Evolutionary conservation across 768 basidiomycete species (phyloP).

Genomic region (Cubamyces lactineus): DNA sequence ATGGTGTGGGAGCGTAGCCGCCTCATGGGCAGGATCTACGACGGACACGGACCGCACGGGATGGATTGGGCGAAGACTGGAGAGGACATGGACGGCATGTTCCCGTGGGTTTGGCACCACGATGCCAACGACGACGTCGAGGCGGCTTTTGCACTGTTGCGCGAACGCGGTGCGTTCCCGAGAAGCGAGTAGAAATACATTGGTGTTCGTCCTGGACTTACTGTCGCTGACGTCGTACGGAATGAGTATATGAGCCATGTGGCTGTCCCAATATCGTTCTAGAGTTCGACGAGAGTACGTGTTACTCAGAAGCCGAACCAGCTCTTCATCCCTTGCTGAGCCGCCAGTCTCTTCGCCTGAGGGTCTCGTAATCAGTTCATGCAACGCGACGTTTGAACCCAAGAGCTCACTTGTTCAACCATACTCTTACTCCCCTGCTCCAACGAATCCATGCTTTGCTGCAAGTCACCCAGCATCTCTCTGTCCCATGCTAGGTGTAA

Average conservation of each 20-base stretch:
- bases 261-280: too few species aligned
- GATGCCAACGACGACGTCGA: conserved; percentile 45
- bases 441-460: conserved; percentile 65
- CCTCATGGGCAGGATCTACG: conserved; percentile 47
- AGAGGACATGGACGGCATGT: conserved; percentile 43
- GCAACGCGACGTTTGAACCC: neutral
- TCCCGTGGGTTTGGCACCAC: conserved; percentile 54
- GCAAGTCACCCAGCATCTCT: conserved; percentile 63
- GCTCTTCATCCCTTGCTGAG: conserved; percentile 62
- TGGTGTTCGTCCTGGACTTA: too few species aligned
- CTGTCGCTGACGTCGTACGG: too few species aligned
- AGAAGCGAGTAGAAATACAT: too few species aligned
- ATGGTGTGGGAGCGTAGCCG: conserved; percentile 48
- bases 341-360: conserved; percentile 65
- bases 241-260: too few species aligned
- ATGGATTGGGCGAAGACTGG: conserved; percentile 35
- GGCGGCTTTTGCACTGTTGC: conserved; percentile 33
- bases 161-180: conserved; percentile 18
- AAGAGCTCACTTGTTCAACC: conserved; percentile 55
- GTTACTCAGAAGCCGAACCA: conserved; percentile 62
- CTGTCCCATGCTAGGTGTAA: conserved; percentile 36
- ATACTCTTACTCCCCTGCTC: conserved; percentile 68
- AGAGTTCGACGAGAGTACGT: neutral
- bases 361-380: conserved; percentile 1
- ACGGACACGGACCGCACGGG: conserved; percentile 41